These are phyloP conservation scores for Colletotrichum chrysophilum DNA, from an alignment of 2,329 filamentous ascomycete species.

Conservation along the genomic window DNA sequence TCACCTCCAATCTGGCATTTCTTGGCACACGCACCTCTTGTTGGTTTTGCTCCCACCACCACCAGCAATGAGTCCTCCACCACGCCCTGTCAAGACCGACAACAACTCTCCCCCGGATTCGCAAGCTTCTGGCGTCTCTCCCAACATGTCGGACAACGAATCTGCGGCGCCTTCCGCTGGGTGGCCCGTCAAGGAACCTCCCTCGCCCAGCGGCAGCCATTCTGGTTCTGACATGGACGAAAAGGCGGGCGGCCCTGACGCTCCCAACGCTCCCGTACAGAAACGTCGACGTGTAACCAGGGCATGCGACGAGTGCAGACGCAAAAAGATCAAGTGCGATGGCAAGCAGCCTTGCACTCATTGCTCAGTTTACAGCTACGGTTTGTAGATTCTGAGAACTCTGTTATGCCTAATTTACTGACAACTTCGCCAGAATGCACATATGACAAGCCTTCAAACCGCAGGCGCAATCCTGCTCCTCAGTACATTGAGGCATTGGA, in stretches of 20 bases:
- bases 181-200: constrained; percentile 38
- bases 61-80: constrained; percentile 21
- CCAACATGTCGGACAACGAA: constrained; percentile 50
- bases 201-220: constrained; percentile 48
- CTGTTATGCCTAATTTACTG: constrained; percentile 12
- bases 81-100: constrained; percentile 20
- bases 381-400: constrained; percentile 56
- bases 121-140: constrained; percentile 29
- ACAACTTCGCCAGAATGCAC: constrained; percentile 73
- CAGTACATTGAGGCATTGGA: constrained; percentile 94
- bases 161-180: constrained; percentile 38
- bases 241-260: constrained; percentile 31
- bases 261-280: constrained; percentile 65
- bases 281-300: constrained; percentile 80
- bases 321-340: constrained; percentile 89
- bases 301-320: constrained; percentile 81
- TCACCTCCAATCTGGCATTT: not conserved
- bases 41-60: not conserved
- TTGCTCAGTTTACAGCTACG: constrained; percentile 98
- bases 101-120: constrained; percentile 13
- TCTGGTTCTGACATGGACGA: constrained; percentile 48
- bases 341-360: constrained; percentile 91
- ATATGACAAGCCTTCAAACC: constrained; percentile 93
- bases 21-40: not conserved
- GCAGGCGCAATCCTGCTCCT: constrained; percentile 86